These are phyloP conservation scores for Suillus luteus DNA, from an alignment of 768 basidiomycete species.

Conservation along the genomic window DNA sequence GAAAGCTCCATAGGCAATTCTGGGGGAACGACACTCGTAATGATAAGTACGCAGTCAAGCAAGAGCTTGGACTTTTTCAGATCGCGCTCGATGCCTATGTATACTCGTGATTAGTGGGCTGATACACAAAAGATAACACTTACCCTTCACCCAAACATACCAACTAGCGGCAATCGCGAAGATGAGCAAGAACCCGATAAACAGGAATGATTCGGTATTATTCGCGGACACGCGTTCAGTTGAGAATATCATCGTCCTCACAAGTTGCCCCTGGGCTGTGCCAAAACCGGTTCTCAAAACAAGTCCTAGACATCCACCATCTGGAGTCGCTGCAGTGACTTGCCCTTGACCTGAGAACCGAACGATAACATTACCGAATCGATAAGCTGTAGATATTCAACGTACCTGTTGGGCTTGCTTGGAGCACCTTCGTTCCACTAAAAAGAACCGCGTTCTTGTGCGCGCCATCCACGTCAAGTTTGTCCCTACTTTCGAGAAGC, in stretches of 20 bases:
- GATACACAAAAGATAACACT: slow-evolving; percentile 20
- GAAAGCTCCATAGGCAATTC: slow-evolving; percentile 98
- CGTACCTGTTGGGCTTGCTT: slow-evolving; percentile 58
- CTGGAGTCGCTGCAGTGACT: slow-evolving; percentile 67
- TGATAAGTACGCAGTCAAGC: slow-evolving; percentile 93
- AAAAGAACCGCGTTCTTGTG: slow-evolving; percentile 92
- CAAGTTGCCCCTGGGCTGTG: slow-evolving; percentile 95
- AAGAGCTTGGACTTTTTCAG: slow-evolving; percentile 94
- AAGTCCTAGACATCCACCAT: slow-evolving; percentile 89
- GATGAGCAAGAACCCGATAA: slow-evolving; percentile 96
- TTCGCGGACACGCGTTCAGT: slow-evolving; percentile 97
- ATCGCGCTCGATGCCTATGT: slow-evolving; percentile 81
- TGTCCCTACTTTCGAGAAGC: slow-evolving; percentile 71
- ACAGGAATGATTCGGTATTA: slow-evolving; percentile 92
- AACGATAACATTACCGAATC: neutral
- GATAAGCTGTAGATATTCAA: slow-evolving; percentile 39
- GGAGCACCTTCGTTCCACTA: slow-evolving; percentile 95
- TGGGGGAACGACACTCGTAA: slow-evolving; percentile 97
- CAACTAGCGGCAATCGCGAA: slow-evolving; percentile 98
- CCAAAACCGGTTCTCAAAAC: slow-evolving; percentile 97
- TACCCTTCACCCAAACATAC: slow-evolving; percentile 98
- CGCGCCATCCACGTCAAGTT: slow-evolving; percentile 79
- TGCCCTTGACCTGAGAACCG: slow-evolving; percentile 30
- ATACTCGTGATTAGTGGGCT: neutral
- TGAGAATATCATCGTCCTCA: slow-evolving; percentile 98